phyloP scores from a whole-genome alignment of 441 rosid genomes.

The Cnidoscolus chayamansa region DNA sequence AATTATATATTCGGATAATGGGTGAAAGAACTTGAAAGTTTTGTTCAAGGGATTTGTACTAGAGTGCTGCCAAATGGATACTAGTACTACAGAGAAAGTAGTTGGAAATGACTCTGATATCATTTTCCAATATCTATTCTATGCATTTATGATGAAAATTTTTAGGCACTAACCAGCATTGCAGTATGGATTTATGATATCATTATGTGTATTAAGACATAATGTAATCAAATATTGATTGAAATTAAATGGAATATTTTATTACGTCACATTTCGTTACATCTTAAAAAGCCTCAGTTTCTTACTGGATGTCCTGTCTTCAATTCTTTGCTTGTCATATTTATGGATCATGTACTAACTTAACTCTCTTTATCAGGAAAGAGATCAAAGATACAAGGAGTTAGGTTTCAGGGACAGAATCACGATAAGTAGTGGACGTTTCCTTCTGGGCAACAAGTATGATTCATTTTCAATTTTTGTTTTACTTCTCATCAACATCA shows the following conservation, averaged over 20 bases:
- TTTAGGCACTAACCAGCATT: background rate
- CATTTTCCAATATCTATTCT: background rate
- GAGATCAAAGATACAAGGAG: constrained; percentile 94
- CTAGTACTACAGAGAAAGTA: background rate
- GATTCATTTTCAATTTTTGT: constrained; percentile 22
- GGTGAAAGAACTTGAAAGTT: background rate
- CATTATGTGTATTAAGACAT: no score
- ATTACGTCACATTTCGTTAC: background rate
- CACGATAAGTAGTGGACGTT: constrained; percentile 92
- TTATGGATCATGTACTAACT: constrained; percentile 14
- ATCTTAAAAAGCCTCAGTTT: background rate
- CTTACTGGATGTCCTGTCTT: constrained; percentile 1
- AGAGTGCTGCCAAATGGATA: background rate
- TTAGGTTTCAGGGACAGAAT: constrained; percentile 95
- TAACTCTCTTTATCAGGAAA: constrained; percentile 46
- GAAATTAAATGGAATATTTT: no score
- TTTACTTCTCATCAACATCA: background rate
- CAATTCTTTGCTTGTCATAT: background rate
- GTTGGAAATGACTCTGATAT: background rate
- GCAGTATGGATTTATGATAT: no score
- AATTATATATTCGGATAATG: background rate
- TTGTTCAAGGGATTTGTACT: background rate
- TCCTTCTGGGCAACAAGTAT: constrained; percentile 93
- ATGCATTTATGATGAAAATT: background rate
- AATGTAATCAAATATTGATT: no score